Base-by-base conservation (phyloP, 1,284 basidiomycete species). In the Puccinia brachypodii region DNA sequence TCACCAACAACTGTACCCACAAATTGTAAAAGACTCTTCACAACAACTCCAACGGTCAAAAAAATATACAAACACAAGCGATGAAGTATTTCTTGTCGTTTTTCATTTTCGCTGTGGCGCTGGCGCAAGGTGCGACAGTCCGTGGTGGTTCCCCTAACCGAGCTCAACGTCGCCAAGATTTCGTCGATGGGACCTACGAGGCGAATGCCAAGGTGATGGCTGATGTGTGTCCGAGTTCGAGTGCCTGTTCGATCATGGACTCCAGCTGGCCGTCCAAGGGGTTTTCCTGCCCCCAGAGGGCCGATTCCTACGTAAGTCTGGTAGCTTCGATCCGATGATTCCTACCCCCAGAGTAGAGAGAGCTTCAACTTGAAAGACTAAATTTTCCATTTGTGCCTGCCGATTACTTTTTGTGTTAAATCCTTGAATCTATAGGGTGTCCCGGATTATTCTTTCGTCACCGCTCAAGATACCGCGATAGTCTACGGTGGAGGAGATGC, bases 391-490 rank as follows among this genome's bases (percentile, higher is more conserved):
- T 31, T 62, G 13, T 62, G 22, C 9, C 28, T n/a, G n/a, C n/a
- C n/a, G n/a, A n/a, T n/a, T n/a, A n/a, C n/a, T n/a, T n/a, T n/a
- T n/a, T n/a, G n/a, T n/a, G n/a, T n/a, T n/a, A n/a, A n/a, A n/a
- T n/a, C n/a, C n/a, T n/a, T n/a, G 25, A 14, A 25, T 25, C 58
- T 13, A 62, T 14, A 75, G 73, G 50, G 50, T 22, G 73, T 75
- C 36, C 31, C 73, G 11, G 73, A 75, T 42, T 75, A 75, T 53
- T 75, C 73, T 2, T 56, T 75, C 73, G 19, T 58, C 38, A 75
- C 73, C 53, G 73, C 73, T 3, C 50, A 62, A 38, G 73, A 75
- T 8, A 58, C 73, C 16, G 73, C 73, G 6, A 75, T 75, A 28
- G 33, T 60, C 2, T 75, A 75, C 36, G 73, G 73, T 13, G 73